Evolutionary conservation across 257 asterid species (phyloP).

Genomic region (Oldenlandia corymbosa): DNA sequence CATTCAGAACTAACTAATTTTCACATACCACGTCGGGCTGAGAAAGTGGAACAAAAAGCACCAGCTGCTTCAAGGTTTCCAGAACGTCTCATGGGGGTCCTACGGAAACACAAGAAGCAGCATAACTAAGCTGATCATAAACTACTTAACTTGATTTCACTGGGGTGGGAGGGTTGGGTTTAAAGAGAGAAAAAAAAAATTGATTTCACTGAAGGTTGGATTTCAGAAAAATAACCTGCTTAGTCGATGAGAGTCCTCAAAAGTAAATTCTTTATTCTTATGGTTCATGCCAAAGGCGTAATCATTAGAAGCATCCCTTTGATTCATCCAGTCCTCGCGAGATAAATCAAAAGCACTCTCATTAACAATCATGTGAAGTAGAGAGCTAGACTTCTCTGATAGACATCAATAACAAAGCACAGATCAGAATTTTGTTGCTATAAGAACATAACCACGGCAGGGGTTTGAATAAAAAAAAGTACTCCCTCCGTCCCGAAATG

Average conservation of each 20-base stretch:
- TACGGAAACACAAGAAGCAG: slow-evolving; percentile 21
- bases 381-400: slow-evolving; percentile 35
- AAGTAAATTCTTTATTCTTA: slow-evolving; percentile 31
- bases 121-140: slow-evolving; percentile 1
- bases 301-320: slow-evolving; percentile 34
- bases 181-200: too few species aligned
- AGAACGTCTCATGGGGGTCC: slow-evolving; percentile 35
- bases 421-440: not conserved
- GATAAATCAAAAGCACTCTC: slow-evolving; percentile 32
- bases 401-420: slow-evolving; percentile 2
- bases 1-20: not conserved
- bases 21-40: not conserved
- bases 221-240: slow-evolving; percentile 33
- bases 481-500: too few species aligned
- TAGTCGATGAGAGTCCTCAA: slow-evolving; percentile 34
- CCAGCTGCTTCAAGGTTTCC: slow-evolving; percentile 30
- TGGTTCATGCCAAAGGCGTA: slow-evolving; percentile 26
- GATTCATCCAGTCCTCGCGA: slow-evolving; percentile 29
- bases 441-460: not conserved
- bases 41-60: slow-evolving; percentile 12
- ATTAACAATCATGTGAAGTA: slow-evolving; percentile 28
- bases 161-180: not conserved
- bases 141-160: slow-evolving; percentile 2
- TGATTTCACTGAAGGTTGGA: too few species aligned
- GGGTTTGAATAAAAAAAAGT: not conserved